Conservation (phyloP, 2,329 filamentous ascomycete genomes). For the Chrysoporthe cubensis region DNA sequence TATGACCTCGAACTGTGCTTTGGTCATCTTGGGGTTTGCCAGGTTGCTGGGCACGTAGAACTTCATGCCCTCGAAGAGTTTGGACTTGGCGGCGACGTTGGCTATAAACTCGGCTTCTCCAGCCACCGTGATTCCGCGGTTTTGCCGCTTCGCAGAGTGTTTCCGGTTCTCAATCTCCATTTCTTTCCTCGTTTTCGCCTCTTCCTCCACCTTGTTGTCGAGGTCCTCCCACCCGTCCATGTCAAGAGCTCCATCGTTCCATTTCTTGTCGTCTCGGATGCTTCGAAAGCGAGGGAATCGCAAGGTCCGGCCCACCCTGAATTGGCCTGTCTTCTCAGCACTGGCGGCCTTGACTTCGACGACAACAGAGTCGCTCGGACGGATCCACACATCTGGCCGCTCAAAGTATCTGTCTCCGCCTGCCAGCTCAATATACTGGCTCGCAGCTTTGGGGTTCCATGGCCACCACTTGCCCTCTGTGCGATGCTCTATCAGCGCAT, state of each 20-base stretch:
- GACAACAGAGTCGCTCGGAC: constrained; percentile 84
- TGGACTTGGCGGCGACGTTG: constrained; percentile 53
- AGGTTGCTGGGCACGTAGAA: constrained; percentile 87
- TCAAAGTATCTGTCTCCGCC: constrained; percentile 73
- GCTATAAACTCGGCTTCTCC: constrained; percentile 58
- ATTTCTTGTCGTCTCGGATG: constrained; percentile 80
- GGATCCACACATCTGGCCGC: constrained; percentile 90
- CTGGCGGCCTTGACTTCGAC: constrained; percentile 87
- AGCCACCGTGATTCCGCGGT: constrained; percentile 70
- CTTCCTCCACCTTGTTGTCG: constrained; percentile 69
- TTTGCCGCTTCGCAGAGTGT: constrained; percentile 66
- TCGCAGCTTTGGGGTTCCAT: constrained; percentile 81
- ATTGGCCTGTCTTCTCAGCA: constrained; percentile 74
- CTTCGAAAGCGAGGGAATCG: constrained; percentile 90
- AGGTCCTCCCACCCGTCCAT: constrained; percentile 77
- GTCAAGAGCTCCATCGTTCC: constrained; percentile 74
- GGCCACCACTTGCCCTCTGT: constrained; percentile 91
- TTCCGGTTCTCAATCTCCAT: constrained; percentile 76
- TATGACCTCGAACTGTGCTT: constrained; percentile 77
- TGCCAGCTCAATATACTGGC: constrained; percentile 77
- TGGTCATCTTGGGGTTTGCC: constrained; percentile 72
- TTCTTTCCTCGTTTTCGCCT: constrained; percentile 69
- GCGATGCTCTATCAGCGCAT: constrained; percentile 77
- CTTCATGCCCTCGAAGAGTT: constrained; percentile 74
- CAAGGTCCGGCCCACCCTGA: constrained; percentile 76